A percentile compares a stretch with the other conserved stretches of the same genome.
These are phyloP conservation scores for Fistulifera pelliculosa DNA, from an alignment of 108 stramenopile genomes.

Conservation along the genomic window DNA sequence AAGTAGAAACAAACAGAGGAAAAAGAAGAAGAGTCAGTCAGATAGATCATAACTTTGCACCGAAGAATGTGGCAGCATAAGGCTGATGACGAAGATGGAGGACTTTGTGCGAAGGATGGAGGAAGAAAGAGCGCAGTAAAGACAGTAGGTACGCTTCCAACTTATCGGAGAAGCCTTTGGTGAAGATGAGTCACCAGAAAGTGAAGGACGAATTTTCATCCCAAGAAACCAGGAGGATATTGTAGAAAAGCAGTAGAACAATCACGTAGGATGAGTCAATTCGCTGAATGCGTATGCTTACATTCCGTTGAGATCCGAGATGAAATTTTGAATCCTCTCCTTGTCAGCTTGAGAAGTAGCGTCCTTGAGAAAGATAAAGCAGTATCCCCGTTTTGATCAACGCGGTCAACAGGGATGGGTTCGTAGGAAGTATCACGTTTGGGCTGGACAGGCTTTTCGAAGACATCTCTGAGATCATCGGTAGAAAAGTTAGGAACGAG, in stretches of 20 bases:
- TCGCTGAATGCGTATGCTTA: constrained; percentile 29
- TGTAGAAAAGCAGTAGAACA: not conserved
- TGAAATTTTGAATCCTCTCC: constrained; percentile 50
- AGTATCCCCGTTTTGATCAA: constrained; percentile 75
- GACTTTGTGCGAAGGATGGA: not conserved
- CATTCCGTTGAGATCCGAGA: constrained; percentile 76
- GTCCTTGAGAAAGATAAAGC: constrained; percentile 82
- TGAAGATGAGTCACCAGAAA: not conserved
- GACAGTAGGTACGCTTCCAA: not conserved
- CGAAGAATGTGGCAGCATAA: not conserved
- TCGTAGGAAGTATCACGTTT: constrained; percentile 8
- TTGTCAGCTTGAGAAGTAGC: constrained; percentile 46
- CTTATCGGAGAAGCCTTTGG: not conserved
- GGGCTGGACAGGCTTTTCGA: constrained; percentile 36
- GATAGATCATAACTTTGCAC: not conserved
- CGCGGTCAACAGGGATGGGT: constrained; percentile 53
- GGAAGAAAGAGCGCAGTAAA: not conserved
- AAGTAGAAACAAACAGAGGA: constrained; percentile 1
- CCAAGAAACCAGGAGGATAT: not conserved
- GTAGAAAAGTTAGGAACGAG: constrained; percentile 33
- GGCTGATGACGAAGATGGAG: constrained; percentile 12
- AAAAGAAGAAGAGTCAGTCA: constrained; percentile 8
- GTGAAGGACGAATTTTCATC: not conserved
- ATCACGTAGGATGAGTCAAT: not conserved
- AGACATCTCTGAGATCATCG: constrained; percentile 41